Evolutionary conservation across 2,329 filamentous ascomycete genomes (phyloP), one percentile per base, ranked within the genome.

Genomic region (Phialophora verrucosa): DNA sequence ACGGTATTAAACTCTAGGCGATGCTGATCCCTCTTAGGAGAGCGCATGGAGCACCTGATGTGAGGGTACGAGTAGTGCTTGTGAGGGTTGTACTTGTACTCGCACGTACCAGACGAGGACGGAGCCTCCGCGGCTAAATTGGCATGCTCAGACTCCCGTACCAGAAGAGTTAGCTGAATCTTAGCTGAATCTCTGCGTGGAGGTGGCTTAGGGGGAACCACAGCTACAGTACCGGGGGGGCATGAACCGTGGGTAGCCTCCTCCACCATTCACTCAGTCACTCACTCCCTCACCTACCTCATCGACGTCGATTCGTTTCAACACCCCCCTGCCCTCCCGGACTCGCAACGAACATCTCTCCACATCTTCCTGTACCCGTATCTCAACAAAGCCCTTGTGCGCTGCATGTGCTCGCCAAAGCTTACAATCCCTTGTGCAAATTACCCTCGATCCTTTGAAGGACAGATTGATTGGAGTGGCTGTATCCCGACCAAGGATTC

Each of bases 161-260:
- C 49, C 23, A 23, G 23, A 51, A 51, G 49, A 27, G 49, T 50
- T 50, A 50, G 47, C 20, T 50, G 47, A 27, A 50, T 42, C 35
- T 42, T 42, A 44, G 38, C 38, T 23, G 25, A 51, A 29, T 51
- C 49, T 29, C 49, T 51, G 49, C 20, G 49, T 51, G 49, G 49
- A 51, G 49, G 25, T 27, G 49, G 49, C 49, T 27, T 51, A 5
- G 23, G 25, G 49, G 11, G 20, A 51, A 10, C 49, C 49, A 51
- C 3, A 25, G 23, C 49, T 23, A 14, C 14, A n/a, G n/a, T n/a
- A n/a, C n/a, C n/a, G n/a, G 49, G 49, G 47, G 49, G 49, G 23
- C 49, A 51, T 27, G 49, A 51, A 7, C 49, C 32, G 32, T 11
- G 49, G 49, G 10, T 17, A 51, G 49, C 59, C 3, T 38, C 27